These are phyloP conservation scores for Pichia sporocuriosa DNA, from an alignment of 805 yeast genomes.

Conservation along the genomic window DNA sequence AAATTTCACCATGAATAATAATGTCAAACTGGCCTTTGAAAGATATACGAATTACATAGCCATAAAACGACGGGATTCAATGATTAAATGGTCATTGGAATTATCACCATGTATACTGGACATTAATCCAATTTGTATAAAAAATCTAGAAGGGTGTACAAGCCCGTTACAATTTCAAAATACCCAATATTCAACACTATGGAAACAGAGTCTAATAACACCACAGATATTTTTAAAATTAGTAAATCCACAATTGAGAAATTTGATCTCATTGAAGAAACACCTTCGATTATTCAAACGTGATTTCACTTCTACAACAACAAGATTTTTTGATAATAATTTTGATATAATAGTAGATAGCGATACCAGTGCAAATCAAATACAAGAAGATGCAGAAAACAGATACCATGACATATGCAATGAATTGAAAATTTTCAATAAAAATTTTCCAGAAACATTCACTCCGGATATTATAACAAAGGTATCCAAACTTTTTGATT, in stretches of 20 bases:
- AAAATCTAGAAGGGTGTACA: no score
- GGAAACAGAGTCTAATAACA: constrained; percentile 11
- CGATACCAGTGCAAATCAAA: constrained; percentile 3
- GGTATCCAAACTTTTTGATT: constrained; percentile 17
- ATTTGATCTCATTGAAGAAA: not conserved
- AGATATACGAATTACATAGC: constrained; percentile 23
- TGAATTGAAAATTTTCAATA: constrained; percentile 5
- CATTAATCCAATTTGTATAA: no score
- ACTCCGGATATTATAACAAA: constrained; percentile 9
- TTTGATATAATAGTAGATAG: constrained; percentile 17
- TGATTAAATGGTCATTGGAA: constrained; percentile 25
- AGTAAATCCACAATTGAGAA: constrained; percentile 3
- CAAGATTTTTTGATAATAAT: constrained; percentile 23
- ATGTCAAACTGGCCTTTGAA: constrained; percentile 21
- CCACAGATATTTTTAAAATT: constrained; percentile 10
- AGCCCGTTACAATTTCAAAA: no score
- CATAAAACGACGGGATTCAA: constrained; percentile 22
- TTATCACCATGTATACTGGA: not conserved
- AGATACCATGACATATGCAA: constrained; percentile 1
- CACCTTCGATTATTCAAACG: constrained; percentile 13
- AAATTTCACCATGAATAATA: constrained; percentile 18
- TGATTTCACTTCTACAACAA: constrained; percentile 18
- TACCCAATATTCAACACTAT: no score
- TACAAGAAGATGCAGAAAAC: constrained; percentile 11
- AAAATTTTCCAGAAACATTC: constrained; percentile 7